Conservation (phyloP, 495 filamentous ascomycete species). For the Aspergillus nidulans region DNA sequence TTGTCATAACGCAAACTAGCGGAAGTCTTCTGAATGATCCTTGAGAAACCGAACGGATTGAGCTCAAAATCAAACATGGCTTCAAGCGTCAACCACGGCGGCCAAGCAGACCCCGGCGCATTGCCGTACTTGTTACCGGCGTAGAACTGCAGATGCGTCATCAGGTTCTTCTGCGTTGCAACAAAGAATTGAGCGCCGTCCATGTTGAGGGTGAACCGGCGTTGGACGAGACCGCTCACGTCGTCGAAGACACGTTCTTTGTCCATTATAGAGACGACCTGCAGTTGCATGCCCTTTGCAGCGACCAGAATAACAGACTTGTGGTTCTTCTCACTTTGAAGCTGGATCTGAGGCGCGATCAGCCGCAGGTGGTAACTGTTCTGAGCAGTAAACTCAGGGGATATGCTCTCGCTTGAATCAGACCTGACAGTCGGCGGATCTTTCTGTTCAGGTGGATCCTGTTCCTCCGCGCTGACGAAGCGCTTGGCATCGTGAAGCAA, state of each 20-base stretch:
- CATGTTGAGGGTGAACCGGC: slow-evolving; percentile 88
- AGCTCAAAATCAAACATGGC: slow-evolving; percentile 94
- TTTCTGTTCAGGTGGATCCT: slow-evolving; percentile 30
- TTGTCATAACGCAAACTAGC: slow-evolving; percentile 94
- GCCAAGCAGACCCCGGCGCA: slow-evolving; percentile 80
- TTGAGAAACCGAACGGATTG: slow-evolving; percentile 90
- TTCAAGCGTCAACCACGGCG: slow-evolving; percentile 95
- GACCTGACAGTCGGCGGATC: slow-evolving; percentile 25
- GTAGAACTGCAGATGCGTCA: slow-evolving; percentile 82
- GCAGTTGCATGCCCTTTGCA: slow-evolving; percentile 93
- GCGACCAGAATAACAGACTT: slow-evolving; percentile 90
- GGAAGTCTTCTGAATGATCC: slow-evolving; percentile 91
- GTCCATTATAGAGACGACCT: slow-evolving; percentile 96
- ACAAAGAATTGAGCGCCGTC: slow-evolving; percentile 98
- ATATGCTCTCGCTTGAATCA: slow-evolving; percentile 68
- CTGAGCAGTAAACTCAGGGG: slow-evolving; percentile 85
- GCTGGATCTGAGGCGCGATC: slow-evolving; percentile 93
- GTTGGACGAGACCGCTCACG: slow-evolving; percentile 90
- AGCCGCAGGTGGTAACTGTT: slow-evolving; percentile 92
- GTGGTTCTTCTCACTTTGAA: slow-evolving; percentile 95
- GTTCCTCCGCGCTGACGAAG: slow-evolving; percentile 71
- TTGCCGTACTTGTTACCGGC: slow-evolving; percentile 91
- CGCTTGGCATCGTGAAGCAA: slow-evolving; percentile 80
- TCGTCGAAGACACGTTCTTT: slow-evolving; percentile 87
- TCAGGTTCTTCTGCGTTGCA: slow-evolving; percentile 83